Evolutionary conservation across 495 filamentous ascomycete genomes (phyloP), one percentile per base, ranked within the genome.

Genomic region (Chaetomium tenue): DNA sequence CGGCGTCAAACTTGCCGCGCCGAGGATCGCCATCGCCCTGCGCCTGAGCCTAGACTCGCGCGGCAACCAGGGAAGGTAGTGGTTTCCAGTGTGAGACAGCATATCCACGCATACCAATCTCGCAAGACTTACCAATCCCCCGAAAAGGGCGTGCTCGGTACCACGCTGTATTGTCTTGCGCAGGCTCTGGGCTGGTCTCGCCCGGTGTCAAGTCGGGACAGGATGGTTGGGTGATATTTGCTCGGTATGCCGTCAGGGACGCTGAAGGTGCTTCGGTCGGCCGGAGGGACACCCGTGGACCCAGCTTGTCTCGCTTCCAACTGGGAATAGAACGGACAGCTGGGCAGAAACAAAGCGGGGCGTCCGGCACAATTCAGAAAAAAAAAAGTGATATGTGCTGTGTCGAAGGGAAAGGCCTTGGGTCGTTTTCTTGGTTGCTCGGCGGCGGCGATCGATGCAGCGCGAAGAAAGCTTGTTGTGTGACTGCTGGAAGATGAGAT

Each of bases 391-490:
- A 16, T 47, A 5, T 47, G 44, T 47, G 15, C 11, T 20, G 15
- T 18, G 12, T 12, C 1, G 6, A 47, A 16, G n/a, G 15, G 15
- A 18, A 18, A 18, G n/a, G 44, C 18, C 4, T 50, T 2, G 20
- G 20, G 46, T 11, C 46, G 48, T 23, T 52, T 22, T 37, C 53
- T 37, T 54, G 52, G 52, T 33, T 20, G 15, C 53, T 56, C 33
- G 53, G 53, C n/a, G 53, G n/a, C 53, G 53, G 30, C n/a, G 53
- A 40, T 22, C 33, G 53, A 39, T 23, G 53, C 53, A 39, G 30
- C 16, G 53, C 30, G 33, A 56, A 56, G 53, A 56, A 56, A 53
- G 53, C 53, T 56, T 56, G 53, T 55, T 20, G 30, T 40, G 53
- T 9, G n/a, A 56, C 53, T 56, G 39, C 2, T 16, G 12, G 40